Conservation (phyloP, 345 rosid species). For the Sisymbrium altissimum region DNA sequence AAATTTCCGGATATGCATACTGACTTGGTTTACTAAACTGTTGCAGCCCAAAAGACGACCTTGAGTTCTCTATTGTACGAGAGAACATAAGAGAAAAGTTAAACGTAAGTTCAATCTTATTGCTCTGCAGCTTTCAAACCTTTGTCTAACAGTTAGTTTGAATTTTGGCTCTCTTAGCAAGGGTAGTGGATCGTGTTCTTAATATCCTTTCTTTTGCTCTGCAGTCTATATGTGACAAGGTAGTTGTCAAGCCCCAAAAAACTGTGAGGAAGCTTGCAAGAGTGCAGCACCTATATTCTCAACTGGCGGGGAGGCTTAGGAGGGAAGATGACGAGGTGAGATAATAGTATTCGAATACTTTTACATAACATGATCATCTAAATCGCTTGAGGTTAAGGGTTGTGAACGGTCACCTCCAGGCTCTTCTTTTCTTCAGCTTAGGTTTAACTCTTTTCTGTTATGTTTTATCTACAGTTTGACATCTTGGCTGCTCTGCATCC, state of each 20-base stretch:
- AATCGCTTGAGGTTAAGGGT: background rate
- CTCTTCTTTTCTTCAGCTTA: background rate
- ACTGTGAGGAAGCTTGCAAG: constrained; percentile 76
- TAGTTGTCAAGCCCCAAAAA: constrained; percentile 64
- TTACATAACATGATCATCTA: background rate
- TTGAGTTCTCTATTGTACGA: constrained; percentile 83
- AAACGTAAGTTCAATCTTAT: constrained; percentile 50
- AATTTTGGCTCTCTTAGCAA: background rate
- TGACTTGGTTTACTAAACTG: constrained; percentile 6
- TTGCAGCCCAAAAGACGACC: constrained; percentile 83
- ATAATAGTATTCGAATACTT: background rate
- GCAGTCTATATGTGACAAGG: constrained; percentile 65
- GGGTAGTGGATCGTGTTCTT: background rate
- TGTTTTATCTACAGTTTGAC: constrained; percentile 48
- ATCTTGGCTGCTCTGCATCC: constrained; percentile 87
- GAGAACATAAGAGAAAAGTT: constrained; percentile 76
- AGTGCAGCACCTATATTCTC: constrained; percentile 85
- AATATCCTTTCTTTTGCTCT: constrained; percentile 4
- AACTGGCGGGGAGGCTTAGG: constrained; percentile 55
- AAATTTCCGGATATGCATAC: constrained; percentile 6
- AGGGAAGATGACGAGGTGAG: constrained; percentile 88
- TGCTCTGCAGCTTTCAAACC: background rate
- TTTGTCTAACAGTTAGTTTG: background rate
- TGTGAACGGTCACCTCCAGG: background rate
- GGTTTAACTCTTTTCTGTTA: background rate